Base-by-base conservation (phyloP, 176 grass and related monocot species). In the Triticum monococcum region DNA sequence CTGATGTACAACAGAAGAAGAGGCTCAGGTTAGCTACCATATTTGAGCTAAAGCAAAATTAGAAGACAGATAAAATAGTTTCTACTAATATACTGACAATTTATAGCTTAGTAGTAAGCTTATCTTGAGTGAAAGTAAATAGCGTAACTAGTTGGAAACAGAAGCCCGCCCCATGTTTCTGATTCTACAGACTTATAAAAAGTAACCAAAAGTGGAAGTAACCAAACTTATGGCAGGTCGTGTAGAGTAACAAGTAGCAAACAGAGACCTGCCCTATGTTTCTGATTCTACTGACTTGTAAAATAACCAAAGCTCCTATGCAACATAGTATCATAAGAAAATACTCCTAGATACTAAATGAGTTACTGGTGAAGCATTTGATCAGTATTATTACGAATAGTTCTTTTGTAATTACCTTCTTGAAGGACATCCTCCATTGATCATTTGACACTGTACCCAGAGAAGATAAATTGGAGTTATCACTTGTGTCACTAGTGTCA, bases 391-490 rank as follows among this genome's bases (percentile, higher is more conserved):
- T 3, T 10, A 68, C 60, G 46, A 22, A 61, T 45, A 77, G 24
- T 3, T 68, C 43, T n/a, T 13, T 24, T 62, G 5, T 33, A 36
- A 32, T 91, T 91, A 91, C 90, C 90, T 88, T 88, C 54, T 82
- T 69, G 64, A 82, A 88, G 68, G 82, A 57, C 52, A 72, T 78
- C 64, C 63, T 88, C 90, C 86, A 85, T 28, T 71, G 64, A 43
- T 91, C 72, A 32, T 64, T 78, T 12, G 31, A 17, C 69, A 64
- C 20, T 26, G 31, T 28, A 70, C 82, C 72, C 78, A 82, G 31
- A 79, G 73, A 88, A 13, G 90, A 88, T 72, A 81, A 77, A 14
- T 57, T 91, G 31, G 82, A 91, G 52, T 36, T 85, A 18, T 91
- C 73, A 70, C 84, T 86, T 41, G 75, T 68, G 24, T 86, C 78